Base-by-base conservation (phyloP, 2,329 filamentous ascomycete genomes). In the Colletotrichum limetticola region DNA sequence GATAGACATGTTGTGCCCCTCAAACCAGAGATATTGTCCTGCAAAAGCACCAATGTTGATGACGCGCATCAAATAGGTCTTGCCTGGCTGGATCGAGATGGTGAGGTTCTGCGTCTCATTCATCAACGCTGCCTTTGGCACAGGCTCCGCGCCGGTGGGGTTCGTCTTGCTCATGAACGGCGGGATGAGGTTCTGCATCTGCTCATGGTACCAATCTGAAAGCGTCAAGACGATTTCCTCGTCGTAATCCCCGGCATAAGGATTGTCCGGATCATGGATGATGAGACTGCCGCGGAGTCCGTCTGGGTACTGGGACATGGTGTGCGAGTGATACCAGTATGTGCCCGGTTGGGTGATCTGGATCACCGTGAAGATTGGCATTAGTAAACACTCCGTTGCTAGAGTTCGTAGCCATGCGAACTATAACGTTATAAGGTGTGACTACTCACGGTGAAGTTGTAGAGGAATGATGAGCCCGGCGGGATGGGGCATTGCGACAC, bases 281-380 rank as follows among this genome's bases (percentile, higher is more conserved):
- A 94, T 88, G 37, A 94, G 81, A 91, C 87, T 0, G 91, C 26
- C 92, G 86, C 6, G 37, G 37, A 93, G 84, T 11, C 92, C 92
- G 79, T 94, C 92, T 1, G 92, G 91, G 74, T 94, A 94, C 79
- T 93, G 92, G 28, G 88, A 91, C 74, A 86, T 85, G 30, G 87
- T 86, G 78, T 94, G 92, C 4, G 91, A 92, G 79, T 94, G 92
- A 76, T 95, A 95, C 93, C 93, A 95, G 81, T 94, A 95, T 1
- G 92, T 94, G 32, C 93, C 93, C 0, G 91, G 87, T 83, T 94
- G 92, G 61, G 90, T 78, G 67, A 88, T 80, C 91, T 87, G 73
- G 30, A 42, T 4, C 24, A 28, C 26, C 32, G 16, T 6, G 35
- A 1, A 35, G 5, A 42, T 42, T 42, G 37, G 16, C 16, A 42